Conservation (phyloP, 2,329 filamentous ascomycete species). For the Plenodomus tracheiphilus region DNA sequence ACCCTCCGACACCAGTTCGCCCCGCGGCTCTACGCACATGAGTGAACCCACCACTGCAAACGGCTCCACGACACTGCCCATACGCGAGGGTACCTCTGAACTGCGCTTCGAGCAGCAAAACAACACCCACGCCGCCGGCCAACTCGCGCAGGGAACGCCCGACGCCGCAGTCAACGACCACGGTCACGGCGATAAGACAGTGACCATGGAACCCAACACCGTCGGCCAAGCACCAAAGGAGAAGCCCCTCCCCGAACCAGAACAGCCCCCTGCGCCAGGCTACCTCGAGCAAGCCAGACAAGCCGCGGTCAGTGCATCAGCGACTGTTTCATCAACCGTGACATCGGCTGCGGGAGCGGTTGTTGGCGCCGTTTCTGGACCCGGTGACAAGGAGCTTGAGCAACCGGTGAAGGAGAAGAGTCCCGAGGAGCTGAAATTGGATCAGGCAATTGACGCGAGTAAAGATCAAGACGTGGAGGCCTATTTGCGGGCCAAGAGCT, state of each 20-base stretch:
- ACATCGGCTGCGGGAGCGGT: slow-evolving; percentile 39
- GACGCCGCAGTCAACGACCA: slow-evolving; percentile 44
- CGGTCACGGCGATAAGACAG: slow-evolving; percentile 50
- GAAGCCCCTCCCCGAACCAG: slow-evolving; percentile 40
- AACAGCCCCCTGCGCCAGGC: slow-evolving; percentile 38
- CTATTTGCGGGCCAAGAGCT: slow-evolving; percentile 35
- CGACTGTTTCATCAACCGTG: slow-evolving; percentile 33
- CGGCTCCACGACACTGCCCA: slow-evolving; percentile 27
- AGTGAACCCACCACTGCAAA: slow-evolving; percentile 13
- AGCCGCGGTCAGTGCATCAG: slow-evolving; percentile 35
- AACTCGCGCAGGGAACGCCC: slow-evolving; percentile 49
- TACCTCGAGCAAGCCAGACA: slow-evolving; percentile 51
- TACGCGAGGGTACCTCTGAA: slow-evolving; percentile 47
- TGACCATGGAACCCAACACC: slow-evolving; percentile 53
- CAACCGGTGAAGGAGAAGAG: slow-evolving; percentile 28
- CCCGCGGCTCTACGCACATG: slow-evolving; percentile 6
- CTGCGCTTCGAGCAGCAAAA: slow-evolving; percentile 48
- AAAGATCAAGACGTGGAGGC: slow-evolving; percentile 36
- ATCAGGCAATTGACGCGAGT: slow-evolving; percentile 35
- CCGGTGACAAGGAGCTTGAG: slow-evolving; percentile 21
- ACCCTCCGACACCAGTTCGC: slow-evolving; percentile 21
- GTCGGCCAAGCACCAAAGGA: slow-evolving; percentile 56
- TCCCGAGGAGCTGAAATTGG: slow-evolving; percentile 33
- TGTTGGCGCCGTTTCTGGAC: slow-evolving; percentile 24
- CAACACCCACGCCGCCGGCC: slow-evolving; percentile 49